A percentile compares a stretch with the other conserved stretches of the same genome.
phyloP scores from a whole-genome alignment of 805 yeast species.

The Metschnikowia lochheadii region DNA sequence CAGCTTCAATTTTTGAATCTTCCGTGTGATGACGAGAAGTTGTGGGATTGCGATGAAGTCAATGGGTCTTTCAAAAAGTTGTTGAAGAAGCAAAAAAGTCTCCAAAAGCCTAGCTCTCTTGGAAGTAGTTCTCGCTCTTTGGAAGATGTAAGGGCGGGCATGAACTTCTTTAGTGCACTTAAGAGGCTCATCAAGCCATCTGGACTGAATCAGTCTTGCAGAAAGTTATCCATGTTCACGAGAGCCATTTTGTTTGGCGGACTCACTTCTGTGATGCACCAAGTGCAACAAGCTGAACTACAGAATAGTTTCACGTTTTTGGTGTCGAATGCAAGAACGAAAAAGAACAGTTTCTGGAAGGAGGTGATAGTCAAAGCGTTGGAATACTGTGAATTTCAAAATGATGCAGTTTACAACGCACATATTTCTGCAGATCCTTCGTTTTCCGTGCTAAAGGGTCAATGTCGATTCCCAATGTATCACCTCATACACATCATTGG shows the following conservation, averaged over 20 bases:
- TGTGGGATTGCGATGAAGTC: slow-evolving; percentile 39
- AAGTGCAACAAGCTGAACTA: slow-evolving; percentile 67
- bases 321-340: slow-evolving; percentile 23
- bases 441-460: slow-evolving; percentile 13
- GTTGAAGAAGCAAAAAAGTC: slow-evolving; percentile 32
- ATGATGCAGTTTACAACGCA: slow-evolving; percentile 30
- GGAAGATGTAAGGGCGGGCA: slow-evolving; percentile 8
- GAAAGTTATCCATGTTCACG: slow-evolving; percentile 47
- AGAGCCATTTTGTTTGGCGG: slow-evolving; percentile 66
- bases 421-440: slow-evolving; percentile 5
- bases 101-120: slow-evolving; percentile 6
- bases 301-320: slow-evolving; percentile 46
- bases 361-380: slow-evolving; percentile 65
- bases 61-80: slow-evolving; percentile 37
- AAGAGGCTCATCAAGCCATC: slow-evolving; percentile 12
- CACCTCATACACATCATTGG: slow-evolving; percentile 69
- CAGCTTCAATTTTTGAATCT: slow-evolving; percentile 38
- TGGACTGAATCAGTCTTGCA: slow-evolving; percentile 3
- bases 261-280: slow-evolving; percentile 59
- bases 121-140: background rate
- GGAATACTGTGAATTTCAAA: slow-evolving; percentile 54
- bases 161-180: slow-evolving; percentile 17
- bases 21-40: slow-evolving; percentile 38
- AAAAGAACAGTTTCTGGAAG: slow-evolving; percentile 47
- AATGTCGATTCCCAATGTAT: slow-evolving; percentile 63